These are phyloP conservation scores for Lactifluus hygrophoroides DNA, from an alignment of 768 basidiomycete genomes.

Conservation along the genomic window DNA sequence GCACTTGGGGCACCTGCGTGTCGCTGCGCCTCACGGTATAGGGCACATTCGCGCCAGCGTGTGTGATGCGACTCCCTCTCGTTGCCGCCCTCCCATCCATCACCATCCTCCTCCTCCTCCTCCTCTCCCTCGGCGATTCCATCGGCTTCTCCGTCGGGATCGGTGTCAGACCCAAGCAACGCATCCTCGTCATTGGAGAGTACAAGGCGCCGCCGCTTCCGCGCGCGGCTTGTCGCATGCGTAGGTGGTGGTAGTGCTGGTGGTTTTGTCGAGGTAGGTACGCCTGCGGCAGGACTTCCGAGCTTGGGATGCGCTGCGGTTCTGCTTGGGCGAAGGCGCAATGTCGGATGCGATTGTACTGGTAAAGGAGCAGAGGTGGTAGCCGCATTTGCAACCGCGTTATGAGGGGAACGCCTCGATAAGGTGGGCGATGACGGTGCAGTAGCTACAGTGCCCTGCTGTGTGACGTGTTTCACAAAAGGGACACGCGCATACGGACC, in stretches of 20 bases:
- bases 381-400: background rate
- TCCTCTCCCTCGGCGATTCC: background rate
- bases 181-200: constrained; percentile 20
- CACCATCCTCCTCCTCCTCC: constrained; percentile 1
- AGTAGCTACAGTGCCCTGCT: background rate
- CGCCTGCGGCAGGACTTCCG: background rate
- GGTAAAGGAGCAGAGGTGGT: background rate
- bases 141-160: constrained; percentile 6
- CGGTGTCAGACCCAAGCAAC: constrained; percentile 15
- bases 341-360: background rate
- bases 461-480: background rate
- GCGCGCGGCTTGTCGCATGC: background rate
- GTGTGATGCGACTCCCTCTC: background rate
- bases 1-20: constrained; percentile 35
- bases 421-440: background rate
- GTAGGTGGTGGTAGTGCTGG: background rate
- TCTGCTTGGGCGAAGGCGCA: constrained; percentile 6
- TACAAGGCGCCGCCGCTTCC: constrained; percentile 7
- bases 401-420: background rate
- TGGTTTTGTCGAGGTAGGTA: background rate
- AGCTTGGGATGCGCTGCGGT: constrained; percentile 4
- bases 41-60: constrained; percentile 18
- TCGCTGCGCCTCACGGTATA: constrained; percentile 45
- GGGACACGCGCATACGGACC: constrained; percentile 10
- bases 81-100: constrained; percentile 6